These are phyloP conservation scores for Phytophthora megakarya DNA, from an alignment of 352 stramenopile species.

Conservation along the genomic window DNA sequence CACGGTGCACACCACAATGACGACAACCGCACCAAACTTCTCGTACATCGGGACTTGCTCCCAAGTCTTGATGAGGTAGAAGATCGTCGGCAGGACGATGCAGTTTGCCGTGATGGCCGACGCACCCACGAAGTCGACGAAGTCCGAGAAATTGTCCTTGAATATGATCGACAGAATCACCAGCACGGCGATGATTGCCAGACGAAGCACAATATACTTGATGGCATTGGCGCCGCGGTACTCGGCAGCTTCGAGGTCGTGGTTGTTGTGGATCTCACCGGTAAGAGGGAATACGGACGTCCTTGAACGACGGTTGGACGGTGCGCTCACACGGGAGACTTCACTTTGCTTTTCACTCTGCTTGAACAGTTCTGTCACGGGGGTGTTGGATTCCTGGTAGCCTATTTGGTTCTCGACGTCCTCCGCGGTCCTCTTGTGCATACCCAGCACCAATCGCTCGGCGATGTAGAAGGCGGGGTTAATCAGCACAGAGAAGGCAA, in stretches of 20 bases:
- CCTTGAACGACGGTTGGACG: constrained; percentile 38
- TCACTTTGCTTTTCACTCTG: constrained; percentile 24
- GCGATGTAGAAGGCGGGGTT: constrained; percentile 57
- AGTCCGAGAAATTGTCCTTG: constrained; percentile 53
- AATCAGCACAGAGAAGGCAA: constrained; percentile 52
- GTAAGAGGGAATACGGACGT: constrained; percentile 47
- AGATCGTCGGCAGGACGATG: constrained; percentile 61
- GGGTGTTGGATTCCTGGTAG: constrained; percentile 37
- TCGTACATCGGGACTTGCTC: constrained; percentile 45
- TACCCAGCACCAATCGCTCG: constrained; percentile 55
- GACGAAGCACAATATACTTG: constrained; percentile 53
- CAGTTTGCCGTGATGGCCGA: constrained; percentile 61
- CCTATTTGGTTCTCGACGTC: constrained; percentile 44
- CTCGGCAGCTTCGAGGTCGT: constrained; percentile 44
- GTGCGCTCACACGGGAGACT: constrained; percentile 36
- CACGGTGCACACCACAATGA: constrained; percentile 47
- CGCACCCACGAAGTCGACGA: constrained; percentile 63
- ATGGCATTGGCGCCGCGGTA: constrained; percentile 49
- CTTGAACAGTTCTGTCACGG: constrained; percentile 16
- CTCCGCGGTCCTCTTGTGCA: constrained; percentile 46
- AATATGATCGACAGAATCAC: constrained; percentile 41
- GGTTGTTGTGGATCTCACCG: constrained; percentile 34
- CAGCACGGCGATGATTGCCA: constrained; percentile 51
- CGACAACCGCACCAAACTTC: constrained; percentile 37
- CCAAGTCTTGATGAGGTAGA: constrained; percentile 69